phyloP scores from a whole-genome alignment of 129 eudicot species.

The sunflower (Helianthus annuus) region HanXRQr2.0-SUNRISE NC_035446.2:168000871-168001370 shows the following conservation, averaged over 20 bases:
- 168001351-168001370: background rate
- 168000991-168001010: background rate
- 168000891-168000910: no score
- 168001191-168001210: background rate
- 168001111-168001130: background rate
- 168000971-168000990: no score
- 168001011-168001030: background rate
- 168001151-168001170: conserved; percentile 1
- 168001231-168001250: background rate
- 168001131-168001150: background rate
- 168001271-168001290: background rate
- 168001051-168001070: no score
- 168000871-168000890: no score
- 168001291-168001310: background rate
- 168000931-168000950: background rate
- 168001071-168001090: no score
- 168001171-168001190: background rate
- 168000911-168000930: no score
- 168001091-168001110: background rate
- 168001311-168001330: background rate
- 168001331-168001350: background rate
- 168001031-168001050: background rate
- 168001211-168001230: background rate
- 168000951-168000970: background rate
- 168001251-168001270: background rate